phyloP scores from a whole-genome alignment of 2,329 filamentous ascomycete species.

The Trichoderma lentiforme region DNA sequence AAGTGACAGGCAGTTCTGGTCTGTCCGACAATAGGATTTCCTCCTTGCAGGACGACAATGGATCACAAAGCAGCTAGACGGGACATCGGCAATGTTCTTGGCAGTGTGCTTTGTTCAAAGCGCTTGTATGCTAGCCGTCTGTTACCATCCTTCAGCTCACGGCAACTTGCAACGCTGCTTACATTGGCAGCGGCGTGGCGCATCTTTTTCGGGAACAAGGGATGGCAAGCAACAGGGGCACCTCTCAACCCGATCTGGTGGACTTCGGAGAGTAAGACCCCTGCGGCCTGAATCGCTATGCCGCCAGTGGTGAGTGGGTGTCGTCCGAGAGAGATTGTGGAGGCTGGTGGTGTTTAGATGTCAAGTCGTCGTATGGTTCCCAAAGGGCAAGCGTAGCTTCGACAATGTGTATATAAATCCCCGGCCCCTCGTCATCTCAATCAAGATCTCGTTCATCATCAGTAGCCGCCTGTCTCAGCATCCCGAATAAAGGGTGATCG shows the following conservation, averaged over 20 bases:
- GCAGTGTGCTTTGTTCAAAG: background rate
- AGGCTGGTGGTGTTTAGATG: background rate
- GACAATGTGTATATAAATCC: constrained; percentile 12
- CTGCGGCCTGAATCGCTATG: background rate
- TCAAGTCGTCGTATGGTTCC: background rate
- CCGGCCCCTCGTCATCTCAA: background rate
- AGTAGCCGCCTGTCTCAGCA: background rate
- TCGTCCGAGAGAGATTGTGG: background rate
- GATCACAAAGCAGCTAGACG: background rate
- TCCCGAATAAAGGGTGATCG: background rate
- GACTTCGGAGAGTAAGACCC: background rate
- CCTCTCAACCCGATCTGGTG: background rate
- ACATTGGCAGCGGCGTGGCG: background rate
- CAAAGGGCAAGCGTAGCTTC: background rate
- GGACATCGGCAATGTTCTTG: background rate
- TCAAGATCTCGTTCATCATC: background rate
- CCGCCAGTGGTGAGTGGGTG: background rate
- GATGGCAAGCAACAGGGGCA: background rate
- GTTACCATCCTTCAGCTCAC: background rate
- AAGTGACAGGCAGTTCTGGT: background rate
- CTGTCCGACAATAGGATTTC: background rate
- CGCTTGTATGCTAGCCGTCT: background rate
- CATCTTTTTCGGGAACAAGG: background rate
- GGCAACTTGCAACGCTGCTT: background rate
- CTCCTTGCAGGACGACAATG: background rate